Conservation (phyloP, 352 stramenopile species). For the Ophiocytium majus region DNA sequence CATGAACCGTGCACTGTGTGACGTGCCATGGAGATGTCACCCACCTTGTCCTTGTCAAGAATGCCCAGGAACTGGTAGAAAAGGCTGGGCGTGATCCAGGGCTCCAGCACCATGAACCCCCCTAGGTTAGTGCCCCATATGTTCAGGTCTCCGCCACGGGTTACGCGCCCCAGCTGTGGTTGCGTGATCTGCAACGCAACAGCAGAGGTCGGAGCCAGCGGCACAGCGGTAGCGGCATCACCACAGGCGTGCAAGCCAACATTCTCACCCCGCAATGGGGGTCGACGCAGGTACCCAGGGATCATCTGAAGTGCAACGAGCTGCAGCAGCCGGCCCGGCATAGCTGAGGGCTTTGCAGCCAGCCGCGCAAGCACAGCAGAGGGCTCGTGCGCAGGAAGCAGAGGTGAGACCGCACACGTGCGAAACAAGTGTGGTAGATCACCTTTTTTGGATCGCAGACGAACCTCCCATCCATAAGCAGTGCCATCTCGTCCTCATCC, state of each 20-base stretch:
- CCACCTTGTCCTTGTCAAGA: background rate
- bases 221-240: no score
- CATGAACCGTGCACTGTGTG: background rate
- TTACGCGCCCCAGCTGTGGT: conserved; percentile 15
- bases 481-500: background rate
- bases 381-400: no score
- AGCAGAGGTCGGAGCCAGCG: no score
- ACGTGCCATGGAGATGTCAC: background rate
- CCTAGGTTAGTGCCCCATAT: conserved; percentile 80
- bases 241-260: no score
- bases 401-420: no score
- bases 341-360: no score
- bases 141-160: conserved; percentile 32
- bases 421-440: no score
- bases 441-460: conserved; percentile 23
- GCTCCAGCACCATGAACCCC: conserved; percentile 90
- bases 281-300: no score
- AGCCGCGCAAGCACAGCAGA: no score
- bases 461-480: conserved; percentile 1
- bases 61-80: conserved; percentile 90
- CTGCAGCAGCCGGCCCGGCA: no score
- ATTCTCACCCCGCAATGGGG: no score
- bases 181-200: background rate
- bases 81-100: conserved; percentile 88
- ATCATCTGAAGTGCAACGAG: no score